These are phyloP conservation scores for Acanthamoeba healyi DNA, from an alignment of 208 protist genomes.

Conservation along the genomic window DNA sequence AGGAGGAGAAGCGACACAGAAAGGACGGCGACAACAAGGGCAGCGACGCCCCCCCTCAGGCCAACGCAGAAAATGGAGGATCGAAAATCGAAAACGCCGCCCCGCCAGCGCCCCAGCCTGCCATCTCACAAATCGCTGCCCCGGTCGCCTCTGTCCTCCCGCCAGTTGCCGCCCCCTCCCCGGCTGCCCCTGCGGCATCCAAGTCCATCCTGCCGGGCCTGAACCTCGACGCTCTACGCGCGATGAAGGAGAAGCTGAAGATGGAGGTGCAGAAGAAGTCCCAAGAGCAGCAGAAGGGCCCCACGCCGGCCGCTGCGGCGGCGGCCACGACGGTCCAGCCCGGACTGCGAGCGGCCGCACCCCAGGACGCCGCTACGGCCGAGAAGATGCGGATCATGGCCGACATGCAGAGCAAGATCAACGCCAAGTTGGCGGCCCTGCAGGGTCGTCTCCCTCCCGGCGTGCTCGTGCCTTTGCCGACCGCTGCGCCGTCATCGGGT, in stretches of 20 bases:
- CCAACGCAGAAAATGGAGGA: neutral
- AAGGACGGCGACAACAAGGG: neutral
- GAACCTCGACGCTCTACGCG: neutral
- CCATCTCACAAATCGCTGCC: neutral
- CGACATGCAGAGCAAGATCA: constrained; percentile 55
- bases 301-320: neutral
- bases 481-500: neutral
- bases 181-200: neutral
- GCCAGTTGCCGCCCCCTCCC: neutral
- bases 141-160: neutral
- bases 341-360: neutral
- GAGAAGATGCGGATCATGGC: constrained; percentile 8
- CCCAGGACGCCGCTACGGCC: neutral
- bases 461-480: neutral
- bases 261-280: constrained; percentile 16
- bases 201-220: constrained; percentile 2
- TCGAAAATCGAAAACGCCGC: neutral
- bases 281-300: neutral
- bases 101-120: neutral
- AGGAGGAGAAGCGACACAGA: constrained; percentile 50
- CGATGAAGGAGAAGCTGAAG: constrained; percentile 46
- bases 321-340: neutral
- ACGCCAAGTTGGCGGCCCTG: constrained; percentile 23
- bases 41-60: neutral
- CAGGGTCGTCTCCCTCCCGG: constrained; percentile 29